Percentiles rank a stretch among this genome's conserved stretches.
Evolutionary conservation across 208 protist species (phyloP).

Genomic region (Trichomonas tenax): DNA sequence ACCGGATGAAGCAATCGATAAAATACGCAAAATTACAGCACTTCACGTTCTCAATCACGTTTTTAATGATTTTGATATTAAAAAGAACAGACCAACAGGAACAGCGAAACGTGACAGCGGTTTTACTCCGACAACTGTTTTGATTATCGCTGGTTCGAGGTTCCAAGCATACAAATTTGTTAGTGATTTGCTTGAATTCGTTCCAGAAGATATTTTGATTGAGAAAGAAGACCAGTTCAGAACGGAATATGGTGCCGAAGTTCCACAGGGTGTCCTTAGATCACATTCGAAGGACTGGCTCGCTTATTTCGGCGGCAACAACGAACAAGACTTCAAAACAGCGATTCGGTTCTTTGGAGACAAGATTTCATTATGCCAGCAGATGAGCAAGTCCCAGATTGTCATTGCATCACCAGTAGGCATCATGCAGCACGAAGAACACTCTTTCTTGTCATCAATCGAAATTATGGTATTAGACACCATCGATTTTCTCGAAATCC

Average conservation of each 20-base stretch:
- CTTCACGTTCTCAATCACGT: constrained; percentile 7
- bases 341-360: background rate
- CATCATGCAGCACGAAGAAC: background rate
- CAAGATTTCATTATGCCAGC: background rate
- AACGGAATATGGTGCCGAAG: background rate
- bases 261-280: background rate
- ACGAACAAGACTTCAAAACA: background rate
- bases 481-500: background rate
- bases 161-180: background rate
- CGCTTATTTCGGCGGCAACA: background rate
- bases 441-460: background rate
- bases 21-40: background rate
- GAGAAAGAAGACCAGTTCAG: background rate
- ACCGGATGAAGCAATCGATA: background rate
- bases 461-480: background rate
- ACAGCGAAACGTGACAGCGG: background rate
- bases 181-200: background rate
- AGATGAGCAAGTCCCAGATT: background rate
- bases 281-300: background rate
- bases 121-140: background rate
- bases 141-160: background rate
- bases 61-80: background rate
- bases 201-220: background rate
- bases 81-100: background rate
- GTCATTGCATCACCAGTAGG: background rate